Conservation (phyloP, 345 rosid species). For the Trapa incisa region DNA sequence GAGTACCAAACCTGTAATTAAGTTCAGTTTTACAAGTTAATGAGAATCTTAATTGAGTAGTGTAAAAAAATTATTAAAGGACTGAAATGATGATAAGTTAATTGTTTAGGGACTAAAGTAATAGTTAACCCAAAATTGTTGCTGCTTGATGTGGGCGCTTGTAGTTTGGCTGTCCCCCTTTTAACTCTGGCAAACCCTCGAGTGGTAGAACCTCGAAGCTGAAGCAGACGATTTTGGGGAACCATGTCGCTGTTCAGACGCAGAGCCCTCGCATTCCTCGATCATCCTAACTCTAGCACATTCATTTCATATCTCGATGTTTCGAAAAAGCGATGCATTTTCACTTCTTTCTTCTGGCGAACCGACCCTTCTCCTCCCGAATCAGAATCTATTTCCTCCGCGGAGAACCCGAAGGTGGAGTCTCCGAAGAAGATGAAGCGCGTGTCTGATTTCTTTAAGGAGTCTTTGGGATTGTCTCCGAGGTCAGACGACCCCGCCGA, state of each 20-base stretch:
- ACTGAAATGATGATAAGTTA: too few relatives aligned
- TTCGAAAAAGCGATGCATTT: slow-evolving; percentile 6
- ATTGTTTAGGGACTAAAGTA: too few relatives aligned
- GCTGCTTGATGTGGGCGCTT: too few relatives aligned
- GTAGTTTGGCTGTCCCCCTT: too few relatives aligned
- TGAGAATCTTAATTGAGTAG: too few relatives aligned
- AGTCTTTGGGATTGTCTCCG: slow-evolving; percentile 37
- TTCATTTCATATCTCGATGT: not conserved
- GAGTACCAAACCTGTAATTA: too few relatives aligned
- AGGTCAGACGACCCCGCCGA: slow-evolving; percentile 17
- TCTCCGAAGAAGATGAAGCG: slow-evolving; percentile 14
- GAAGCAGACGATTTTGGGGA: not conserved
- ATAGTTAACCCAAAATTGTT: too few relatives aligned
- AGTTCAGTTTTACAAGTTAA: too few relatives aligned
- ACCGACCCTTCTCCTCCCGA: slow-evolving; percentile 12
- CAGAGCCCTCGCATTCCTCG: slow-evolving; percentile 4
- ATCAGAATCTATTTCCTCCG: slow-evolving; percentile 3
- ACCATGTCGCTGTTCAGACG: slow-evolving; percentile 16
- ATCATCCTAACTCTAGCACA: slow-evolving; percentile 11
- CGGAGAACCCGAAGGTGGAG: slow-evolving; percentile 4
- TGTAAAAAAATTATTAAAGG: too few relatives aligned
- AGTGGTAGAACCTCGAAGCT: not conserved
- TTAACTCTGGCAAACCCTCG: not conserved
- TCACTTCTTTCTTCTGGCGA: slow-evolving; percentile 11
- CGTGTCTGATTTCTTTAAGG: slow-evolving; percentile 34